Conservation (phyloP, 2,329 filamentous ascomycete species). For the Trichoderma sp. region DNA sequence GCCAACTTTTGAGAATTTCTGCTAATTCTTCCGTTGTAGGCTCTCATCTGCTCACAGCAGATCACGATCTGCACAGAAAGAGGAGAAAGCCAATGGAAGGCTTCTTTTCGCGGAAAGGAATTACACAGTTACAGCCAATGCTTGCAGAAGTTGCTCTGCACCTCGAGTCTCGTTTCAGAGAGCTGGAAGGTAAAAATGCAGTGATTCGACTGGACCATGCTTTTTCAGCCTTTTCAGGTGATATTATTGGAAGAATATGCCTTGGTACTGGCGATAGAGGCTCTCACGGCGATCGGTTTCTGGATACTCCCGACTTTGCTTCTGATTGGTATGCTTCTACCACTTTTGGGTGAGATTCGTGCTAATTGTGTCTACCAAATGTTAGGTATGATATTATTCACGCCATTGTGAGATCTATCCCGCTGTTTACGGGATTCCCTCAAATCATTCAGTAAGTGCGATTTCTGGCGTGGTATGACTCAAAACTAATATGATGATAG, state of each 20-base stretch:
- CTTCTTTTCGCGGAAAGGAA: background rate
- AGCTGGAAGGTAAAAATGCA: background rate
- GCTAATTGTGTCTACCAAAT: background rate
- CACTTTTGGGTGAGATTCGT: background rate
- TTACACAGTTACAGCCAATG: background rate
- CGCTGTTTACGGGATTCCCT: background rate
- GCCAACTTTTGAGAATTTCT: fast-evolving
- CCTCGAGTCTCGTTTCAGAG: background rate
- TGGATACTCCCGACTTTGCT: background rate
- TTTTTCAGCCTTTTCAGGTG: background rate
- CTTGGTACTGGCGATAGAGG: background rate
- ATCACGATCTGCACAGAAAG: background rate
- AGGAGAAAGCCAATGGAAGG: background rate
- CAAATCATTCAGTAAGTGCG: background rate
- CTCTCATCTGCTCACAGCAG: background rate
- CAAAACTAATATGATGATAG: background rate
- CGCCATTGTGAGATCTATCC: background rate
- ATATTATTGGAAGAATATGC: background rate
- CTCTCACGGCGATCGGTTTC: background rate
- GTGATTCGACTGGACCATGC: background rate
- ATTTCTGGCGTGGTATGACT: background rate
- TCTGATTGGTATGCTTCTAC: background rate
- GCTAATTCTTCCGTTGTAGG: background rate
- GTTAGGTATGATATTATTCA: background rate
- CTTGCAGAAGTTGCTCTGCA: background rate